A percentile compares a stretch with the other conserved stretches of the same genome.
Evolutionary conservation across 2,329 filamentous ascomycete species (phyloP).

Genomic region (Cladosporium cucumerinum): DNA sequence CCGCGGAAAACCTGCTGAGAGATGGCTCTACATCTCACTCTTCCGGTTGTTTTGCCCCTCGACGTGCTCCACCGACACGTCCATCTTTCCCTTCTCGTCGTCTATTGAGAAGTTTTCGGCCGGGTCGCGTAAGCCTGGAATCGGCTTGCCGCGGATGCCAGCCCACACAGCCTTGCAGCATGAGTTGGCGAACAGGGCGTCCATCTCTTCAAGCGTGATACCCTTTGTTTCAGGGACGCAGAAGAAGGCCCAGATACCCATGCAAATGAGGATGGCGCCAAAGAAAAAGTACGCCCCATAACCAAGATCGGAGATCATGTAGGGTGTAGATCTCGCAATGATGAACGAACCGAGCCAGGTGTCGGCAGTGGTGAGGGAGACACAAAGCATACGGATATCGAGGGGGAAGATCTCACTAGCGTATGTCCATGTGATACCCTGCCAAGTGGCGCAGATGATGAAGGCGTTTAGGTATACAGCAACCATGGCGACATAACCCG

Average conservation of each 20-base stretch:
- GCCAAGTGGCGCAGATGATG: constrained; percentile 49
- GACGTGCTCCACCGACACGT: constrained; percentile 7
- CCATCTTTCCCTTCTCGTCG: constrained; percentile 11
- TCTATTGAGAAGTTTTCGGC: constrained; percentile 12
- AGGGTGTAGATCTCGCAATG: constrained; percentile 39
- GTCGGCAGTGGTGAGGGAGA: constrained; percentile 38
- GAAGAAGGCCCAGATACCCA: constrained; percentile 50
- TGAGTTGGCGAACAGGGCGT: constrained; percentile 13
- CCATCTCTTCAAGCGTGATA: constrained; percentile 15
- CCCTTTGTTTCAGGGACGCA: constrained; percentile 71
- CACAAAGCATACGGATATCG: constrained; percentile 41
- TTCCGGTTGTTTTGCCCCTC: constrained; percentile 4
- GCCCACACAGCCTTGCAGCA: constrained; percentile 15
- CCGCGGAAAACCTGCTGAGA: constrained; percentile 10
- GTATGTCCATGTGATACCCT: constrained; percentile 36
- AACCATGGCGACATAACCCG: constrained; percentile 53
- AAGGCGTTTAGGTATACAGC: constrained; percentile 55
- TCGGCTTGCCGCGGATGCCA: constrained; percentile 11
- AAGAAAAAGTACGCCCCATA: constrained; percentile 43
- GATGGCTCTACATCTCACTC: constrained; percentile 8
- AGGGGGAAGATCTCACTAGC: constrained; percentile 49
- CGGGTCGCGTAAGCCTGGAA: background rate
- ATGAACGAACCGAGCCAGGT: constrained; percentile 42
- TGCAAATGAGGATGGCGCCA: constrained; percentile 29
- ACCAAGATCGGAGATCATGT: constrained; percentile 30